Percentiles rank a stretch among this genome's conserved stretches.
These are phyloP conservation scores for Monosporozyma siamensis DNA, from an alignment of 805 yeast species.

Conservation along the genomic window DNA sequence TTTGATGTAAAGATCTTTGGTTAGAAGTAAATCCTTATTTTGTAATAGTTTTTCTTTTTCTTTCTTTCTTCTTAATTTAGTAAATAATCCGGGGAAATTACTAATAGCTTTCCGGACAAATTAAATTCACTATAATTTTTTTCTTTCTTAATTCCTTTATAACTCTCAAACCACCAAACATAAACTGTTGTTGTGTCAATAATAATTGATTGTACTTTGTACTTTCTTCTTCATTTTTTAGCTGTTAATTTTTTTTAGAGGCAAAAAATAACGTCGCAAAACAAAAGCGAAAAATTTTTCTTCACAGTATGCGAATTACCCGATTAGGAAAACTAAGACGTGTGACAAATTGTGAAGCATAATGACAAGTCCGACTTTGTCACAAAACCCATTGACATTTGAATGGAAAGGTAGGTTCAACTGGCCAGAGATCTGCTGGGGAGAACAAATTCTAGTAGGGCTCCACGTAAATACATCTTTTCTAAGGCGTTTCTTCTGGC, in stretches of 20 bases:
- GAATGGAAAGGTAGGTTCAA: slow-evolving; percentile 3
- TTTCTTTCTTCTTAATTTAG: too few relatives aligned
- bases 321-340: not conserved
- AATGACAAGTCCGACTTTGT: slow-evolving; percentile 1
- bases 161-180: too few relatives aligned
- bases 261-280: not conserved
- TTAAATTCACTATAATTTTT: too few relatives aligned
- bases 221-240: not conserved
- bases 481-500: slow-evolving; percentile 8
- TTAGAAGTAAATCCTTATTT: too few relatives aligned
- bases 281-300: slow-evolving; percentile 1
- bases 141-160: too few relatives aligned
- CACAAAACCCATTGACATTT: too few relatives aligned
- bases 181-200: too few relatives aligned
- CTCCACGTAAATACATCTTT: slow-evolving; percentile 22
- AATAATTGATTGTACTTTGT: too few relatives aligned
- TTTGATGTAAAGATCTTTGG: too few relatives aligned
- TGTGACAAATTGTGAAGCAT: not conserved
- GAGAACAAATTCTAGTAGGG: slow-evolving; percentile 21
- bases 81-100: too few relatives aligned
- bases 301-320: not conserved
- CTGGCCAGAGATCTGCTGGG: slow-evolving; percentile 22
- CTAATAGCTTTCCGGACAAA: too few relatives aligned
- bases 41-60: too few relatives aligned
- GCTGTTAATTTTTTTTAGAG: not conserved